phyloP scores from a whole-genome alignment of 2,329 filamentous ascomycete genomes.

The Talaromyces sp. region DNA sequence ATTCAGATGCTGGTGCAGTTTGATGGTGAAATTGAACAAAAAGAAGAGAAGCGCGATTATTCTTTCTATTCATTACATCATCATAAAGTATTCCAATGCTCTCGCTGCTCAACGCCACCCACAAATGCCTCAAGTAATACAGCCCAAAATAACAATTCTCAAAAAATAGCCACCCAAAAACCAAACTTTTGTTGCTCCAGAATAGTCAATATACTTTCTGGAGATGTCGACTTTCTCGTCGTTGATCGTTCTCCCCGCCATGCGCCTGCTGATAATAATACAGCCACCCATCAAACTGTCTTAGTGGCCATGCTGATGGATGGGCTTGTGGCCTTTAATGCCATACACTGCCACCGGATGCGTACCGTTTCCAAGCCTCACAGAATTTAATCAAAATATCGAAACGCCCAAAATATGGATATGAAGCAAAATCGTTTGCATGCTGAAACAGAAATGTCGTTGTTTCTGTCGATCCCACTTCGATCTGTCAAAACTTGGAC shows the following conservation, averaged over 20 bases:
- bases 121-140: not conserved
- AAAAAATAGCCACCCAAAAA: not conserved
- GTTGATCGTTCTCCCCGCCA: not conserved
- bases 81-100: not conserved
- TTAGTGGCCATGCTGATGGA: not conserved
- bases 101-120: not conserved
- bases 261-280: not conserved
- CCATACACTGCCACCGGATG: not conserved
- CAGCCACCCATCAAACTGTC: not conserved
- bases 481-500: not conserved
- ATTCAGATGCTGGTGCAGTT: no score
- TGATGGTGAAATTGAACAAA: not conserved
- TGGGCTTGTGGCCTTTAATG: not conserved
- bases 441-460: no score
- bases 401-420: not conserved
- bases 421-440: not conserved
- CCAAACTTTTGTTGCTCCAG: not conserved
- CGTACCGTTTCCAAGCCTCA: not conserved
- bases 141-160: not conserved
- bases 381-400: not conserved
- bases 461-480: not conserved
- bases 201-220: not conserved
- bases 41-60: not conserved
- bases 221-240: not conserved
- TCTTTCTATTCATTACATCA: not conserved